phyloP scores from a whole-genome alignment of 2,329 filamentous ascomycete species.

The Alternaria infectoria region DNA sequence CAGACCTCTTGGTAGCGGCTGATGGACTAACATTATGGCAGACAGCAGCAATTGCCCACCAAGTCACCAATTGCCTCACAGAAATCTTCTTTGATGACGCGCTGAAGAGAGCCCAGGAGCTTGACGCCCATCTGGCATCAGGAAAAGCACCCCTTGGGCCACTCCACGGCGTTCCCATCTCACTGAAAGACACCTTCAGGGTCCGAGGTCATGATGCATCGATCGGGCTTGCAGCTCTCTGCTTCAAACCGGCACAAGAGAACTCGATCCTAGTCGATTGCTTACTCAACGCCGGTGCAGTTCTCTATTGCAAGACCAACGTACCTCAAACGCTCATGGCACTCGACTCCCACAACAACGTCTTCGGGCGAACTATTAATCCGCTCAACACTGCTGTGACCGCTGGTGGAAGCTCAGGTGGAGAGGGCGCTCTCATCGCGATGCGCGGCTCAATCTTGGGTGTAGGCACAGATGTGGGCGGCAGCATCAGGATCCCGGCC shows the following conservation, averaged over 20 bases:
- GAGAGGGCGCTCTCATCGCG: constrained; percentile 59
- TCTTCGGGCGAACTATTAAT: constrained; percentile 56
- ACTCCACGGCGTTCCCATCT: constrained; percentile 57
- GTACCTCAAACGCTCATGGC: constrained; percentile 62
- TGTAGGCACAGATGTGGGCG: constrained; percentile 63
- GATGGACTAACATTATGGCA: constrained; percentile 13
- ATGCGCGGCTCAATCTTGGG: constrained; percentile 58
- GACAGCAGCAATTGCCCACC: constrained; percentile 56
- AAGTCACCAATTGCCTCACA: constrained; percentile 52
- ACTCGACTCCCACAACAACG: constrained; percentile 60
- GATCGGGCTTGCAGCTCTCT: constrained; percentile 52
- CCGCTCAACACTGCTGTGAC: constrained; percentile 56
- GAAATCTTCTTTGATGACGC: constrained; percentile 49
- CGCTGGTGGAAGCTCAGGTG: constrained; percentile 60
- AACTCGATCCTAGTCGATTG: constrained; percentile 53
- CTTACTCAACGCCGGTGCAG: constrained; percentile 55
- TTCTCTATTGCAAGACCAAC: constrained; percentile 62
- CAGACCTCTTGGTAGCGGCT: neutral
- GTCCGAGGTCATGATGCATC: constrained; percentile 54
- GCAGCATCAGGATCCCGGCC: constrained; percentile 59
- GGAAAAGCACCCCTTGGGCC: constrained; percentile 52
- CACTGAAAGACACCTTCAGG: constrained; percentile 58
- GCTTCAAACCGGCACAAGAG: constrained; percentile 50
- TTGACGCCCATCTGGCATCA: constrained; percentile 51
- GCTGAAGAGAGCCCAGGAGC: constrained; percentile 39